Percentiles rank a stretch among this genome's conserved stretches.
Evolutionary conservation across 2,329 filamentous ascomycete genomes (phyloP).

Genomic region (Penicillium sp.): DNA sequence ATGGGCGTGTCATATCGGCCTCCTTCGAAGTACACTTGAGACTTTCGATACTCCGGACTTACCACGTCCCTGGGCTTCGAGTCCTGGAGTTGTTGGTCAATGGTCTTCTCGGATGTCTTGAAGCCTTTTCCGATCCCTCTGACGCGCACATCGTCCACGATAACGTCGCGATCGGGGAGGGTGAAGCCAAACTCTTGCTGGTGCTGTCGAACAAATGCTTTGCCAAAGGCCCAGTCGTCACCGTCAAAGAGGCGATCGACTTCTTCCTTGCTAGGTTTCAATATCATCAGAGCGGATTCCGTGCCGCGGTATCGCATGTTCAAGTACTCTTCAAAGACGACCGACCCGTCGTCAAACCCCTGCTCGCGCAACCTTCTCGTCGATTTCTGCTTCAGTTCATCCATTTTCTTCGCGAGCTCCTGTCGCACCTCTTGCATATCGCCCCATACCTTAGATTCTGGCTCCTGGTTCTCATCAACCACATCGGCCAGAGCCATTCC

Average conservation of each 20-base stretch:
- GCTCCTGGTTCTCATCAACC: conserved; percentile 70
- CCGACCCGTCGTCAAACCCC: conserved; percentile 69
- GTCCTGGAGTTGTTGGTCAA: conserved; percentile 56
- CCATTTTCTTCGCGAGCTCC: conserved; percentile 68
- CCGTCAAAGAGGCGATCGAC: conserved; percentile 52
- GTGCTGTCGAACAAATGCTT: conserved; percentile 80
- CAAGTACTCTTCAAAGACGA: conserved; percentile 85
- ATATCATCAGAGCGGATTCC: conserved; percentile 36
- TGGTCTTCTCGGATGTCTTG: conserved; percentile 63
- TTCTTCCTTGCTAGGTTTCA: conserved; percentile 21
- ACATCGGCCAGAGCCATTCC: conserved; percentile 84
- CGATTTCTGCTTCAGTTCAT: conserved; percentile 73
- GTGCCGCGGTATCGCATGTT: conserved; percentile 59
- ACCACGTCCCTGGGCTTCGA: conserved; percentile 41
- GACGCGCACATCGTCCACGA: conserved; percentile 83
- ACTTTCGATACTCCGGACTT: conserved; percentile 61
- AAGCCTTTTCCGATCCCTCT: conserved; percentile 87
- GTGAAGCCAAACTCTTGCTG: conserved; percentile 93
- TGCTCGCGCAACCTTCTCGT: conserved; percentile 64
- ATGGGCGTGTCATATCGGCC: conserved; percentile 73
- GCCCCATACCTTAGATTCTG: conserved; percentile 57
- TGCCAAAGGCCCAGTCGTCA: conserved; percentile 75
- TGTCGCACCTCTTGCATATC: conserved; percentile 53
- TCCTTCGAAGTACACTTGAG: conserved; percentile 78
- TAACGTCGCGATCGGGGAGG: conserved; percentile 76